A percentile compares a stretch with the other conserved stretches of the same genome.
These are phyloP conservation scores for Lactarius psammicola DNA, from an alignment of 768 basidiomycete genomes.

Conservation along the genomic window DNA sequence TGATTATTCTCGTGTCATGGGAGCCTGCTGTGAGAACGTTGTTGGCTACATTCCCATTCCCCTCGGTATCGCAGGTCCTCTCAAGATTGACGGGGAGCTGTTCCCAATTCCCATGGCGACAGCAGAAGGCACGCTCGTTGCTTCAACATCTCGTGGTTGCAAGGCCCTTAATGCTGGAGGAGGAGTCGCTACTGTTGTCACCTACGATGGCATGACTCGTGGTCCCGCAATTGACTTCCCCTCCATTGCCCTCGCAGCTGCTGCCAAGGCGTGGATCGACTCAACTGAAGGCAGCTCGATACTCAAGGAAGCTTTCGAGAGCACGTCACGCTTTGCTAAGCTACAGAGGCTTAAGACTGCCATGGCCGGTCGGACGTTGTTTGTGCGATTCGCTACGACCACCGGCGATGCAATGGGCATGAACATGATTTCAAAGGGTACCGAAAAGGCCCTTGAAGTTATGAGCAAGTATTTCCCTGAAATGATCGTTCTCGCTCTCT, in stretches of 20 bases:
- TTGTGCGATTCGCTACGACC: slow-evolving; percentile 87
- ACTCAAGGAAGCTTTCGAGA: slow-evolving; percentile 86
- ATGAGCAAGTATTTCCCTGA: slow-evolving; percentile 80
- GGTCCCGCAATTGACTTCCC: slow-evolving; percentile 99
- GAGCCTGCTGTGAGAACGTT: slow-evolving; percentile 99
- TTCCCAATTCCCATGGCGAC: slow-evolving; percentile 98
- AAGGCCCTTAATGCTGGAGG: slow-evolving; percentile 97
- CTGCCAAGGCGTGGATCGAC: slow-evolving; percentile 87
- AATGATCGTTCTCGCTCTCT: slow-evolving; percentile 87
- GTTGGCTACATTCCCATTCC: slow-evolving; percentile 96
- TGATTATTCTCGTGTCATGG: slow-evolving; percentile 91
- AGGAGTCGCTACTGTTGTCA: slow-evolving; percentile 91
- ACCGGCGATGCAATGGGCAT: slow-evolving; percentile 99
- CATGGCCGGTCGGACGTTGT: slow-evolving; percentile 90
- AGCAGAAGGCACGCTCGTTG: slow-evolving; percentile 98
- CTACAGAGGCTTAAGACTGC: slow-evolving; percentile 83
- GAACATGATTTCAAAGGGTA: slow-evolving; percentile 99
- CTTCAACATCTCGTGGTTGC: slow-evolving; percentile 95
- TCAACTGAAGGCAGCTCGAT: slow-evolving; percentile 71
- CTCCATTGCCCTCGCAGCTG: slow-evolving; percentile 69
- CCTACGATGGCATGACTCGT: slow-evolving; percentile 94
- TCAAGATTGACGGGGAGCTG: slow-evolving; percentile 80
- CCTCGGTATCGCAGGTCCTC: slow-evolving; percentile 93
- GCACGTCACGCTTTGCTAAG: slow-evolving; percentile 89
- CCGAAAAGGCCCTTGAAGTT: slow-evolving; percentile 87